These are phyloP conservation scores for Umbelopsis vinacea DNA, from an alignment of 192 early-diverging fungal genomes.

Conservation along the genomic window DNA sequence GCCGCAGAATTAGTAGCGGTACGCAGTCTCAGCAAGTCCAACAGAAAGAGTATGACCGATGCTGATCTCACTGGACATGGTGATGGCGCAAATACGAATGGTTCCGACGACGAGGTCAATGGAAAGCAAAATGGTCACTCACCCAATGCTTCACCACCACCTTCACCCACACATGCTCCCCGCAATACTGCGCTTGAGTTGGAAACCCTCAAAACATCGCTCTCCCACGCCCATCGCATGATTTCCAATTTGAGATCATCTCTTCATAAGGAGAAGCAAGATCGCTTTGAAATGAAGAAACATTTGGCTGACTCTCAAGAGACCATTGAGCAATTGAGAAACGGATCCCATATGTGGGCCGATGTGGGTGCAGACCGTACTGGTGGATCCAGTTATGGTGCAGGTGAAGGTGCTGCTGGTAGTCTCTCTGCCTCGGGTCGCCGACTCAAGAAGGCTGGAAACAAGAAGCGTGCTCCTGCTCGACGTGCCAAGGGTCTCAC, in stretches of 20 bases:
- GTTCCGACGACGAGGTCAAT: not conserved
- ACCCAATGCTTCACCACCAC: slow-evolving; percentile 29
- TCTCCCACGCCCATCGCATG: slow-evolving; percentile 53
- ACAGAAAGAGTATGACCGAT: not conserved
- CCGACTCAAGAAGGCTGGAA: slow-evolving; percentile 20
- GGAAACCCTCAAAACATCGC: slow-evolving; percentile 43
- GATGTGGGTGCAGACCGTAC: slow-evolving; percentile 23
- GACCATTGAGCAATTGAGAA: slow-evolving; percentile 57
- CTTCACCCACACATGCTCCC: slow-evolving; percentile 29
- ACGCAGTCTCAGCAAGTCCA: not conserved
- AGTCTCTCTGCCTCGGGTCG: not conserved
- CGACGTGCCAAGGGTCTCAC: not conserved
- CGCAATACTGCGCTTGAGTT: slow-evolving; percentile 39
- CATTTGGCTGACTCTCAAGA: slow-evolving; percentile 60
- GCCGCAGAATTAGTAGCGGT: slow-evolving; percentile 49
- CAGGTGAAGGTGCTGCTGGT: slow-evolving; percentile 10
- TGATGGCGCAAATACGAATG: not conserved
- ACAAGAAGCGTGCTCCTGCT: slow-evolving; percentile 21
- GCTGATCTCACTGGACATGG: not conserved
- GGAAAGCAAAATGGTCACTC: slow-evolving; percentile 1
- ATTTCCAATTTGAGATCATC: slow-evolving; percentile 56
- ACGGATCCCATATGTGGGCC: slow-evolving; percentile 45
- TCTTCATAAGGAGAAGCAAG: slow-evolving; percentile 57
- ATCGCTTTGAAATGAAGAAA: slow-evolving; percentile 59
- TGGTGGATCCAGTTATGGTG: not conserved